Conservation (phyloP, 192 early-diverging fungal genomes). For the Coemansia umbellata region DNA sequence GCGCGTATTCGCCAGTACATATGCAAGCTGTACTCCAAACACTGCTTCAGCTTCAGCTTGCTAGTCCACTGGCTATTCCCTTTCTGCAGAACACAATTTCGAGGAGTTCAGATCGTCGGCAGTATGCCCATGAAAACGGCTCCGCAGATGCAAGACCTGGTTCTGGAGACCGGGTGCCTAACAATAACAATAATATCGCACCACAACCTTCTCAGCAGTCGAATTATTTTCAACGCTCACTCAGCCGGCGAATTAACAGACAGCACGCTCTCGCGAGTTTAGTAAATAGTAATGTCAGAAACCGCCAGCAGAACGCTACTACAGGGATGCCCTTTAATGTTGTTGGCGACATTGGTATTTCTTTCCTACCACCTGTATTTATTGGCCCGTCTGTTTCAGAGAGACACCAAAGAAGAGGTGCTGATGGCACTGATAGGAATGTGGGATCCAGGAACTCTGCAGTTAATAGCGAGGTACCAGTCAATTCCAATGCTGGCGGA, state of each 20-base stretch:
- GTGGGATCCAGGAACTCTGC: not conserved
- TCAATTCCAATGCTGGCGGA: not conserved
- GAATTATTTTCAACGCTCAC: no score
- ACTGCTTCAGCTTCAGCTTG: slow-evolving; percentile 7
- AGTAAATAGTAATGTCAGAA: not conserved
- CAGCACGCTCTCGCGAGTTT: not conserved
- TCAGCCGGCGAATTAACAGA: not conserved
- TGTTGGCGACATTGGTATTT: not conserved
- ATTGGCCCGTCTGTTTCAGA: not conserved
- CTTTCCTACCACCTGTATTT: not conserved
- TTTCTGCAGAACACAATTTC: slow-evolving; percentile 23
- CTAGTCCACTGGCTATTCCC: slow-evolving; percentile 17
- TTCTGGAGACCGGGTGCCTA: no score
- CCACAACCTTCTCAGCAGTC: no score
- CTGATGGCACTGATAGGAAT: not conserved
- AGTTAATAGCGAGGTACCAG: not conserved
- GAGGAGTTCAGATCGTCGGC: not conserved
- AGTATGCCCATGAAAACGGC: not conserved
- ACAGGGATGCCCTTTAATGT: not conserved
- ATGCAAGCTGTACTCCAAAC: slow-evolving; percentile 14
- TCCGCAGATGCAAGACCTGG: not conserved
- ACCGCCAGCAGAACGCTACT: not conserved
- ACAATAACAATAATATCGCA: no score
- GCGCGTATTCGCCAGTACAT: slow-evolving; percentile 7
- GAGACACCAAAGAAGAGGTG: not conserved